Percentiles rank a stretch among this genome's conserved stretches.
Conservation (phyloP, 257 asterid genomes). For the Anisodus tanguticus region DNA sequence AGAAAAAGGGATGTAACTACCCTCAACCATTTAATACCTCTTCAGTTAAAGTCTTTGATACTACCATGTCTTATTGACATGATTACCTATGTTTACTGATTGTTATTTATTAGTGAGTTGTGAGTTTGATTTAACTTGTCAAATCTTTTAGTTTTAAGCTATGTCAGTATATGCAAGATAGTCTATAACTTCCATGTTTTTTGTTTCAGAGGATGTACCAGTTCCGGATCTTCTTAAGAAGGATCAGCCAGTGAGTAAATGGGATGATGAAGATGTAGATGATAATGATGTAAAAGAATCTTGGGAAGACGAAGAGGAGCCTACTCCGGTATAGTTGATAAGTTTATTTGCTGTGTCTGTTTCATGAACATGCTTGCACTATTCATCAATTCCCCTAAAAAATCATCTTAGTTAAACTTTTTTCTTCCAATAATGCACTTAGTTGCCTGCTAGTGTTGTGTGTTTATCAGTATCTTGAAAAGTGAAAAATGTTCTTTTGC, state of each 20-base stretch:
- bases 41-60: background rate
- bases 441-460: background rate
- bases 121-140: background rate
- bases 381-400: background rate
- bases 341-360: background rate
- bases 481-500: background rate
- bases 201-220: constrained; percentile 73
- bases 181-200: constrained; percentile 20
- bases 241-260: constrained; percentile 51
- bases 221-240: constrained; percentile 63
- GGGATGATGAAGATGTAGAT: constrained; percentile 94
- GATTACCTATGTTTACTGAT: background rate
- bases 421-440: background rate
- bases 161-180: background rate
- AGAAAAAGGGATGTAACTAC: background rate
- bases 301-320: constrained; percentile 97
- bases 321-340: constrained; percentile 50
- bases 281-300: constrained; percentile 78
- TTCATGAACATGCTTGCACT: background rate
- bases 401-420: background rate
- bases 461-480: background rate
- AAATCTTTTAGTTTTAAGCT: background rate
- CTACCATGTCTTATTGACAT: background rate
- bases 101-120: background rate
- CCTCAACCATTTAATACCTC: background rate